Conservation (phyloP, 352 stramenopile species). For the Globisporangium spiculum region DNA sequence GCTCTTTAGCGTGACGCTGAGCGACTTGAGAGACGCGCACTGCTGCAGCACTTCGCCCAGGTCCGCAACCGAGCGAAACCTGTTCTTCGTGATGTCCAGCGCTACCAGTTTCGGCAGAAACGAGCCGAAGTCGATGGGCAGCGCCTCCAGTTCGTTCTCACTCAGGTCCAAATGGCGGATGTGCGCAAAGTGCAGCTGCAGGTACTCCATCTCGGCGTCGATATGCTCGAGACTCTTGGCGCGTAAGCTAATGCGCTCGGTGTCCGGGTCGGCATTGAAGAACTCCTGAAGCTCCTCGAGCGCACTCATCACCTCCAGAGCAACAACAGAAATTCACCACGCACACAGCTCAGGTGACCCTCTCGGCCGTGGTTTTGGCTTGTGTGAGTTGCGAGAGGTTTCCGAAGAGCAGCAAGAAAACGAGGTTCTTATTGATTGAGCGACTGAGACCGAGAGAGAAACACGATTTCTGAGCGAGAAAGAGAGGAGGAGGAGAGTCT, state of each 20-base stretch:
- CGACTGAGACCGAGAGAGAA: too few species aligned
- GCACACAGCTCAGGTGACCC: too few species aligned
- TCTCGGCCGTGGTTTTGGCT: too few species aligned
- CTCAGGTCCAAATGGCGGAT: slow-evolving; percentile 59
- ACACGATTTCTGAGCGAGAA: too few species aligned
- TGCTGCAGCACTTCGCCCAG: slow-evolving; percentile 39
- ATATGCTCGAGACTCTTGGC: slow-evolving; percentile 29
- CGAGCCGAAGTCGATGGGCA: slow-evolving; percentile 38
- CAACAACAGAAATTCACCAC: too few species aligned
- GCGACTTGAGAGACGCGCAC: slow-evolving; percentile 54
- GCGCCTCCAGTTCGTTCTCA: slow-evolving; percentile 39
- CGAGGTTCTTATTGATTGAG: too few species aligned
- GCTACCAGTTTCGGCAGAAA: slow-evolving; percentile 52
- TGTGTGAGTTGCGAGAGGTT: too few species aligned
- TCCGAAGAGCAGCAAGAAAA: too few species aligned
- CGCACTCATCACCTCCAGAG: slow-evolving; percentile 23
- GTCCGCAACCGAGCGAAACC: slow-evolving; percentile 37
- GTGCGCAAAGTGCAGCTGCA: slow-evolving; percentile 38
- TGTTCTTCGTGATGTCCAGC: slow-evolving; percentile 56
- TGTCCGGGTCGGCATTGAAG: slow-evolving; percentile 25
- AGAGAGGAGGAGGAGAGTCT: too few species aligned
- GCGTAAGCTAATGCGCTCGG: slow-evolving; percentile 47
- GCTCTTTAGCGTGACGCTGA: slow-evolving; percentile 49
- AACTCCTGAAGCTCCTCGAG: slow-evolving; percentile 55
- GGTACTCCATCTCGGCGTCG: slow-evolving; percentile 35